Evolutionary conservation across 805 yeast species (phyloP), one percentile per base, ranked within the genome.

Genomic region (Brettanomyces naardenensis): DNA sequence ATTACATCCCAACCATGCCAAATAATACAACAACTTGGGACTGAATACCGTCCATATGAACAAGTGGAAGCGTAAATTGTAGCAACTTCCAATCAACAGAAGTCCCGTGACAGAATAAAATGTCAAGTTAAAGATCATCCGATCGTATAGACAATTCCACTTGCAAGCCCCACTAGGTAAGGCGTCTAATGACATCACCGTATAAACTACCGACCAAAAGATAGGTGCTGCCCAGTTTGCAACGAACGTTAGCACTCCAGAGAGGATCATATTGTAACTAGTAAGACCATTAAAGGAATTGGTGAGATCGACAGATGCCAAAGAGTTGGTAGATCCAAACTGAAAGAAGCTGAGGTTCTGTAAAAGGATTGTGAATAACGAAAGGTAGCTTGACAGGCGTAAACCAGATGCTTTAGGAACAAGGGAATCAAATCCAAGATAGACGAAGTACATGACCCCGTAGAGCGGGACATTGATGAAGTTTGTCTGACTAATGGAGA

Each of bases 21-120:
- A 75, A 46, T 80, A 79, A 55, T 81, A 92, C 26, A 94, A 69
- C 4, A 92, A 57, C 52, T 89, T 90, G 1, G 98, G 98, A 36
- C 95, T 84, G 62, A 92, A 92, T 6, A 92, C 98, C 2, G 97
- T 89, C 98, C 98, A 92, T 7, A 92, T 83, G 55, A 92, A 92
- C 40, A 92, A 65, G 57, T 92, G 98, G 52, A 80, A 83, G 47
- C 95, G 68, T 47, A 89, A 68, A 17, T 73, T 65, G 36, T 71
- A 69, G 56, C 97, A 92, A 11, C 96, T 80, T 0, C 65, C 61
- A 31, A 84, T 54, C 36, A 87, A 68, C 31, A 73, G 71, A 3
- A 73, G 48, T 1, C 84, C 80, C 7, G 78, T 64, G 1, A 79
- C 45, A 2, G 80, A 62, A 54, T 82, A 83, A 50, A 80, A 83